Evolutionary conservation across 2,329 filamentous ascomycete species (phyloP).

Genomic region (Thelonectria blattea): DNA sequence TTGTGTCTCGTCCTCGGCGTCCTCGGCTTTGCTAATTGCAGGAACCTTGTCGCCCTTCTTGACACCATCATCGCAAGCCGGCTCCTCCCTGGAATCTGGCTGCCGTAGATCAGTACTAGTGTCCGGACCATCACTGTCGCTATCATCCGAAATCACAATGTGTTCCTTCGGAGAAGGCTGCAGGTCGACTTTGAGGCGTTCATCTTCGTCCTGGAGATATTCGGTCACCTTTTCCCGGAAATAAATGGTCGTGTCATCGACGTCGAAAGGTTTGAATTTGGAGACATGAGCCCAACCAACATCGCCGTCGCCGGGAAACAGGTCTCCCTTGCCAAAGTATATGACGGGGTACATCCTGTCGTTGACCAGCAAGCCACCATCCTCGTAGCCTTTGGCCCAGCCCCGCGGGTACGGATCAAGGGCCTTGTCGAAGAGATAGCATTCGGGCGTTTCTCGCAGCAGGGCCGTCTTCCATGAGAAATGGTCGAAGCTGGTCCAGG

Average conservation of each 20-base stretch:
- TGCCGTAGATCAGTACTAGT: neutral
- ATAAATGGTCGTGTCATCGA: neutral
- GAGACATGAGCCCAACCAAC: conserved; percentile 1
- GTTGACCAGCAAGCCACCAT: neutral
- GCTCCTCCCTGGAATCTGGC: neutral
- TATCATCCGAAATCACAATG: neutral
- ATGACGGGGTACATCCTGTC: conserved; percentile 8
- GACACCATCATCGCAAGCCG: neutral
- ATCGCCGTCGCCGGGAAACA: neutral
- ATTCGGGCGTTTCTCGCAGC: neutral
- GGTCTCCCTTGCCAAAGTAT: neutral
- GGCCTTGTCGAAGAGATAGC: conserved; percentile 5
- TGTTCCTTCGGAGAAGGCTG: neutral
- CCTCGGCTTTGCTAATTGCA: neutral
- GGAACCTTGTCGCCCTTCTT: neutral
- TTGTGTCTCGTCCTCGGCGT: neutral
- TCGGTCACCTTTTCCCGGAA: neutral
- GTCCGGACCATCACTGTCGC: neutral
- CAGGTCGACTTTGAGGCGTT: neutral
- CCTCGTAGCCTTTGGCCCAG: conserved; percentile 15
- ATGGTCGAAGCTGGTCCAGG: neutral
- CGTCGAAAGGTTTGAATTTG: conserved; percentile 1
- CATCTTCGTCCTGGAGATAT: neutral
- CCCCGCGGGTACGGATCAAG: neutral
- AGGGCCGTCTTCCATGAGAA: neutral